Evolutionary conservation across 257 asterid genomes (phyloP).

Genomic region (Capsicum baccatum): DNA sequence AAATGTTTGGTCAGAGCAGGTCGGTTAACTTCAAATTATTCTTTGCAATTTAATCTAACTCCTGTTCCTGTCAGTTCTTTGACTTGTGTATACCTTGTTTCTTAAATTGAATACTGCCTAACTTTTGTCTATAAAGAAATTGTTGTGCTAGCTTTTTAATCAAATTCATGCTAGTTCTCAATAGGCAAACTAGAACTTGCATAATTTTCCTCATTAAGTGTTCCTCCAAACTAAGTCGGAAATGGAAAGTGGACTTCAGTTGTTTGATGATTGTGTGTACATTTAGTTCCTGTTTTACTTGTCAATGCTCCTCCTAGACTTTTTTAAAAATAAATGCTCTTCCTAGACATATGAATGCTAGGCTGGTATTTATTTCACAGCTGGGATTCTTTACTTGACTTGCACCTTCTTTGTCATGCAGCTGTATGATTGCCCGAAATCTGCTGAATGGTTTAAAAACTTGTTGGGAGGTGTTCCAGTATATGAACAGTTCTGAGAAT

Average conservation of each 20-base stretch:
- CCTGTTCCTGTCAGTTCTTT: constrained; percentile 11
- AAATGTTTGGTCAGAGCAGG: constrained; percentile 93
- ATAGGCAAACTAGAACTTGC: background rate
- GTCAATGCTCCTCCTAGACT: background rate
- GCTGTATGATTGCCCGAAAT: constrained; percentile 95
- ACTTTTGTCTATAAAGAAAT: background rate
- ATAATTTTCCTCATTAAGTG: background rate
- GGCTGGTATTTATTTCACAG: background rate
- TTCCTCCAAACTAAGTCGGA: background rate
- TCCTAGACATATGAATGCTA: background rate
- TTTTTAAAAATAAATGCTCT: no score
- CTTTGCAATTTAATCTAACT: constrained; percentile 28
- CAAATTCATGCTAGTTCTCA: constrained; percentile 5
- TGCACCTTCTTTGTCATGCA: constrained; percentile 50
- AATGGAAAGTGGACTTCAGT: background rate
- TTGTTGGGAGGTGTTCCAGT: constrained; percentile 76
- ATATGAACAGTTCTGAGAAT: constrained; percentile 76
- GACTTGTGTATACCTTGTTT: constrained; percentile 3
- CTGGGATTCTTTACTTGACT: background rate
- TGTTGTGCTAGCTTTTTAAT: constrained; percentile 6
- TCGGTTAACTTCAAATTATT: constrained; percentile 39
- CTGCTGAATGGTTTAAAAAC: constrained; percentile 83
- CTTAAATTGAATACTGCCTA: background rate
- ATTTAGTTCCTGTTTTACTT: background rate
- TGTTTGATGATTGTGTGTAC: background rate